Conservation (phyloP, 23 red algal genomes). For the Gracilaria domingensis region DNA sequence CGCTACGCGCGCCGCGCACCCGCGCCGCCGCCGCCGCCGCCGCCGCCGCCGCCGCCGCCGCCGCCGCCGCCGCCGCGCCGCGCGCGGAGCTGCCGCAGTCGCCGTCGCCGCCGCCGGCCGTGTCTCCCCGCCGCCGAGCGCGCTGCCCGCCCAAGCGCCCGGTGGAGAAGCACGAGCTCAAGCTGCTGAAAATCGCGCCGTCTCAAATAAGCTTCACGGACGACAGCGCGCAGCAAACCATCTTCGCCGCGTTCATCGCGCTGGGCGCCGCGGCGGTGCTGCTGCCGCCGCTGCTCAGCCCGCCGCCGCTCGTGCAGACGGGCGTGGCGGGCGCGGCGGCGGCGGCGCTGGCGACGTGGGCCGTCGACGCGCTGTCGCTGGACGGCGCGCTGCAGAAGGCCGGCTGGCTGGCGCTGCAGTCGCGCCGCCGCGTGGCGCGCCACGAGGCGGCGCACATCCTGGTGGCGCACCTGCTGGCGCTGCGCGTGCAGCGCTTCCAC, state of each 20-base stretch:
- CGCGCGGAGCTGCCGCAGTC: neutral
- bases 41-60: neutral
- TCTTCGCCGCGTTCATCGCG: neutral
- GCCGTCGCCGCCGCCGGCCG: neutral
- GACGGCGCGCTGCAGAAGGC: neutral
- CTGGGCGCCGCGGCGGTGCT: neutral
- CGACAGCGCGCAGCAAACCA: neutral
- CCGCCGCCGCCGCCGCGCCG: neutral
- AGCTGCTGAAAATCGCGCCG: neutral
- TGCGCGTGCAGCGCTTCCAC: neutral
- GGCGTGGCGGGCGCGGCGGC: slow-evolving; percentile 9
- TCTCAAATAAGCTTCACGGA: neutral
- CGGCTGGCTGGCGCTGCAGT: neutral
- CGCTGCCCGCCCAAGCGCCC: slow-evolving; percentile 21
- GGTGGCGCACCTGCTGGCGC: slow-evolving; percentile 37
- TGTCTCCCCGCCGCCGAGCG: neutral
- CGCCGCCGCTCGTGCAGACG: neutral
- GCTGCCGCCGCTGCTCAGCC: neutral
- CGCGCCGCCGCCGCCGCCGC: neutral
- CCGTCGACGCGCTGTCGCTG: slow-evolving; percentile 37
- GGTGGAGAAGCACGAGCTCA: neutral
- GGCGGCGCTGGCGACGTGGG: slow-evolving; percentile 13
- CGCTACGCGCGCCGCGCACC: neutral
- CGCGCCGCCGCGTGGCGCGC: slow-evolving; percentile 15
- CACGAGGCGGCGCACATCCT: slow-evolving; percentile 66